These are phyloP conservation scores for Ceriops decandra DNA, from an alignment of 345 rosid genomes.

Conservation along the genomic window DNA sequence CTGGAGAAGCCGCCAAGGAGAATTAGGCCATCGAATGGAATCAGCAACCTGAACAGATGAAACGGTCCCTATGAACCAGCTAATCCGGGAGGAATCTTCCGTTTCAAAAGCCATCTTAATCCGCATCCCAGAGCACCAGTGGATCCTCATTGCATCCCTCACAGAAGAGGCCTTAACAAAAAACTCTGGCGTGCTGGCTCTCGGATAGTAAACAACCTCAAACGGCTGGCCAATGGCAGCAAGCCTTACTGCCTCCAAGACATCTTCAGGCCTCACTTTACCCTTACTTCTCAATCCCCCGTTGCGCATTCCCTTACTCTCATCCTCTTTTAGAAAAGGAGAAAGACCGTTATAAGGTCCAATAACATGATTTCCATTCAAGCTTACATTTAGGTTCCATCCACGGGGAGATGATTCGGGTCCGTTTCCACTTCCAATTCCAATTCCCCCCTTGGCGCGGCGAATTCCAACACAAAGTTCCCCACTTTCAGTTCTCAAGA, in stretches of 20 bases:
- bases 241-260: constrained; percentile 17
- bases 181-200: constrained; percentile 28
- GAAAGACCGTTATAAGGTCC: constrained; percentile 16
- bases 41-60: constrained; percentile 48
- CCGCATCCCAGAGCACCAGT: constrained; percentile 31
- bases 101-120: constrained; percentile 34
- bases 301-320: constrained; percentile 10
- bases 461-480: constrained; percentile 29
- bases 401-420: constrained; percentile 8
- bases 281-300: constrained; percentile 15
- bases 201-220: constrained; percentile 26
- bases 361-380: not conserved
- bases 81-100: constrained; percentile 28
- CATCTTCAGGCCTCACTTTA: constrained; percentile 24
- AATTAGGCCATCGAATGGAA: constrained; percentile 79
- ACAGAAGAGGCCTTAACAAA: constrained; percentile 26
- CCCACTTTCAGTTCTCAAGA: constrained; percentile 26
- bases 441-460: constrained; percentile 26
- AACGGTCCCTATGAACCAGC: constrained; percentile 32
- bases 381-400: constrained; percentile 9
- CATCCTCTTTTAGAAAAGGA: constrained; percentile 19
- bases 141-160: constrained; percentile 19
- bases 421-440: constrained; percentile 19
- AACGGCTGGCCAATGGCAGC: constrained; percentile 26
- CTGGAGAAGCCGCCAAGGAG: constrained; percentile 94